These are phyloP conservation scores for Dactylorhiza incarnata DNA, from an alignment of 106 monocot species.

Conservation along the genomic window DNA sequence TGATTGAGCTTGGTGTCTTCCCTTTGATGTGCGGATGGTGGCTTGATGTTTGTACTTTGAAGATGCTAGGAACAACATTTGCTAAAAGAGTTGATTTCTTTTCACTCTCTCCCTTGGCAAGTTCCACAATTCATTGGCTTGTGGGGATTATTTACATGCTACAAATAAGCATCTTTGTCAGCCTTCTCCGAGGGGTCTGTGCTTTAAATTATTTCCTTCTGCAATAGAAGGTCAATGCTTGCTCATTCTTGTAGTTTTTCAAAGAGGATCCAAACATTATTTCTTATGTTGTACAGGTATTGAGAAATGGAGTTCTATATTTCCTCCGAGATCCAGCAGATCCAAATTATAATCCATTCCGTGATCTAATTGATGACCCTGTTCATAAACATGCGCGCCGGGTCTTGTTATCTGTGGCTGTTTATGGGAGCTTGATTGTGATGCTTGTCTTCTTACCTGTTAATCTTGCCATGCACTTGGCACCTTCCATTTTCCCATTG, in stretches of 20 bases:
- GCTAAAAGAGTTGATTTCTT: constrained; percentile 87
- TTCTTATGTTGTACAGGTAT: constrained; percentile 36
- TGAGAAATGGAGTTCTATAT: constrained; percentile 90
- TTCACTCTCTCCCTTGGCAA: constrained; percentile 70
- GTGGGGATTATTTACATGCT: constrained; percentile 99
- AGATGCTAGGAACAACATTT: constrained; percentile 82
- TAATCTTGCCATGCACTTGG: constrained; percentile 90
- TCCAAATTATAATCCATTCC: constrained; percentile 97
- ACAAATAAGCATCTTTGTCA: constrained; percentile 97
- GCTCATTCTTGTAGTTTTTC: background rate
- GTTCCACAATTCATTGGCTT: constrained; percentile 91
- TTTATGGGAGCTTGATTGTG: constrained; percentile 98
- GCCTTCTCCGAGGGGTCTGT: constrained; percentile 93
- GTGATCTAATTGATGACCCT: constrained; percentile 97
- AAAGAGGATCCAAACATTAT: background rate
- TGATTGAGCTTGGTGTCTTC: constrained; percentile 95
- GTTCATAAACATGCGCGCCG: constrained; percentile 96
- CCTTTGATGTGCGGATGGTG: constrained; percentile 99
- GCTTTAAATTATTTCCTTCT: background rate
- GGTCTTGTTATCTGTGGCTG: constrained; percentile 90
- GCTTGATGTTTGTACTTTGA: constrained; percentile 94
- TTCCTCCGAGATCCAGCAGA: constrained; percentile 98
- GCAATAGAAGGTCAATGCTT: constrained; percentile 4
- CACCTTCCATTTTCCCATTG: constrained; percentile 83
- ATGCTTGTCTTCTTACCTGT: constrained; percentile 98